Evolutionary conservation across 1,284 basidiomycete species (phyloP).

Genomic region (Leccinum griseonigrum): DNA sequence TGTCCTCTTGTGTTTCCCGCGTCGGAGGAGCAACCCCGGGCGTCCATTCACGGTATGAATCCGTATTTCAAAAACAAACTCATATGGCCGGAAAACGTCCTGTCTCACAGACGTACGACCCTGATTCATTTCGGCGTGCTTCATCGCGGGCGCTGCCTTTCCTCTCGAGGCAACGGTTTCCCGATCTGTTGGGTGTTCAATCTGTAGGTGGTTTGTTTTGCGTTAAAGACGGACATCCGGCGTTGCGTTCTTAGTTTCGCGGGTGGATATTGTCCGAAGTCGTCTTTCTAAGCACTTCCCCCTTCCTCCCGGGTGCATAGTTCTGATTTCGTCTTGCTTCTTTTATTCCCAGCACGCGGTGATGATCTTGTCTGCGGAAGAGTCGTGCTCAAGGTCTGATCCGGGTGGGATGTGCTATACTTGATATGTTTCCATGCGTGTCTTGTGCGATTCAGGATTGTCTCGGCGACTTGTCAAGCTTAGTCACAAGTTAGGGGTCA

Average conservation of each 20-base stretch:
- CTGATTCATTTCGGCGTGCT: slow-evolving; percentile 34
- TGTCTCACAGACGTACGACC: slow-evolving; percentile 15
- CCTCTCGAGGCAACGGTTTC: slow-evolving; percentile 17
- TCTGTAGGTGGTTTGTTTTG: slow-evolving; percentile 1
- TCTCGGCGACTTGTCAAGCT: background rate
- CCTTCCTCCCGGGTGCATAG: background rate
- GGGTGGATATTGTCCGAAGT: background rate
- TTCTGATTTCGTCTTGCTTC: background rate
- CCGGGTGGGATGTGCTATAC: background rate
- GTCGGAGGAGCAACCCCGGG: slow-evolving; percentile 3
- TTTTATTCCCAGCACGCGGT: slow-evolving; percentile 2
- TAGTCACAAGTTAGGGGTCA: background rate
- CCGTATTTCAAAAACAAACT: slow-evolving; percentile 8
- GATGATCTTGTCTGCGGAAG: slow-evolving; percentile 2
- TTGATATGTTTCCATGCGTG: background rate
- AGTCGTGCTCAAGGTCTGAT: slow-evolving; percentile 3
- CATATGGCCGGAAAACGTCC: background rate
- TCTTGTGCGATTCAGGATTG: background rate
- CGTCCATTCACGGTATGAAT: background rate
- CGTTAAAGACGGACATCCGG: slow-evolving; percentile 5
- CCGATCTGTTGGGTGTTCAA: slow-evolving; percentile 14
- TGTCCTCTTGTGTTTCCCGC: slow-evolving; percentile 2
- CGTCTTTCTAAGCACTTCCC: background rate
- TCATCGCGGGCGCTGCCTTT: slow-evolving; percentile 15
- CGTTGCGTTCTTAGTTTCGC: background rate